Conservation (phyloP, 2,329 filamentous ascomycete species). For the Alternaria sp. region DNA sequence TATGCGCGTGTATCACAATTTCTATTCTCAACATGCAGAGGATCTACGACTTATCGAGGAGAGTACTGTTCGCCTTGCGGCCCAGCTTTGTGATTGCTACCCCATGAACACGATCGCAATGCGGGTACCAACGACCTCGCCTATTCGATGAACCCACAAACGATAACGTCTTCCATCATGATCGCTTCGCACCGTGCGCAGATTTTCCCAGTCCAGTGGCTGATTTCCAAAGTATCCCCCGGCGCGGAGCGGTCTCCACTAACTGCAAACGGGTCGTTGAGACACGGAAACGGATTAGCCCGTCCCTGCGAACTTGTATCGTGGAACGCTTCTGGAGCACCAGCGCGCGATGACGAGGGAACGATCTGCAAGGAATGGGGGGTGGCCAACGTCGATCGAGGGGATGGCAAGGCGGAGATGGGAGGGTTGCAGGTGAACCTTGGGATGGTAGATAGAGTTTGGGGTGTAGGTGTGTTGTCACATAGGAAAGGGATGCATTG, state of each 20-base stretch:
- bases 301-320: background rate
- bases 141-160: background rate
- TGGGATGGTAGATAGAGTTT: no score
- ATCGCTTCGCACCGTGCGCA: background rate
- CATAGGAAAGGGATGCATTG: background rate
- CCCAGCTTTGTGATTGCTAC: background rate
- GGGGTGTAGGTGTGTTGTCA: no score
- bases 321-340: background rate
- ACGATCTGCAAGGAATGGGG: background rate
- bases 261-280: background rate
- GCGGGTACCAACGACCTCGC: background rate
- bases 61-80: background rate
- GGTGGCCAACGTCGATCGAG: background rate
- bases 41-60: background rate
- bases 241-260: background rate
- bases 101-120: background rate
- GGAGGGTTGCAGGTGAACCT: background rate
- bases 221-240: no score
- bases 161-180: background rate
- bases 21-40: background rate
- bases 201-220: background rate
- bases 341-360: background rate
- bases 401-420: background rate
- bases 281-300: background rate
- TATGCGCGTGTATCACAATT: background rate